A percentile compares a stretch with the other conserved stretches of the same genome.
Evolutionary conservation across 2,329 filamentous ascomycete species (phyloP).

Genomic region (Massarina eburnea): DNA sequence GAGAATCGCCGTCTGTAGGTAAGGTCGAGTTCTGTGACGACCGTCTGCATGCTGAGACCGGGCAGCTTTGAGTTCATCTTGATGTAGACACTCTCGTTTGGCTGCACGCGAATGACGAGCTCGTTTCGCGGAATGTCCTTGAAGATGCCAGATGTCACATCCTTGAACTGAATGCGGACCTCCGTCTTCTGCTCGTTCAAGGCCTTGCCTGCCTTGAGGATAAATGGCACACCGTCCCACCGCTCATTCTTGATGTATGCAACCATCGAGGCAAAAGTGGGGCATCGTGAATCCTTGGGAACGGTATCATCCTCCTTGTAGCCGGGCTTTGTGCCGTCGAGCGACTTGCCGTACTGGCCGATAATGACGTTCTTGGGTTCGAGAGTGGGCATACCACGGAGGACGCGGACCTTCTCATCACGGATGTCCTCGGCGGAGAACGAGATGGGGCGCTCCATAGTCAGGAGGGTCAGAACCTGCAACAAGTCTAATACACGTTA

Average conservation of each 20-base stretch:
- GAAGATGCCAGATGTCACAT: constrained; percentile 98
- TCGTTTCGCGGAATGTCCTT: constrained; percentile 99
- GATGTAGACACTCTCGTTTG: constrained; percentile 99
- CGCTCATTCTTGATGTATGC: constrained; percentile 99
- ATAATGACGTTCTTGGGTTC: constrained; percentile 99
- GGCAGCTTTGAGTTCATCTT: constrained; percentile 99
- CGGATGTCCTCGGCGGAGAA: constrained; percentile 98
- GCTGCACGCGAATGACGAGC: constrained; percentile 98
- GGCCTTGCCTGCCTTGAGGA: constrained; percentile 98
- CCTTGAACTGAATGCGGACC: constrained; percentile 98
- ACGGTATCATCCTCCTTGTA: constrained; percentile 99
- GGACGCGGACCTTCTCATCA: constrained; percentile 96
- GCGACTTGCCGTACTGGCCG: constrained; percentile 93
- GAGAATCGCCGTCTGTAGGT: constrained; percentile 98
- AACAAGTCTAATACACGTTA: constrained; percentile 64
- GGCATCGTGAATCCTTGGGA: constrained; percentile 94
- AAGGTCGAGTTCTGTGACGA: constrained; percentile 95
- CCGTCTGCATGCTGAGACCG: constrained; percentile 98
- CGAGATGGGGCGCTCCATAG: constrained; percentile 97
- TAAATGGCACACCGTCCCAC: constrained; percentile 99
- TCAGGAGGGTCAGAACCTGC: constrained; percentile 91
- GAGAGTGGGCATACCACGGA: constrained; percentile 89
- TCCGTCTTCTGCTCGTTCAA: constrained; percentile 99
- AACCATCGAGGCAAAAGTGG: constrained; percentile 95
- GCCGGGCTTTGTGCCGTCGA: constrained; percentile 92